phyloP scores from a whole-genome alignment of 2,329 filamentous ascomycete species.

The Sporothrix schenckii region DNA sequence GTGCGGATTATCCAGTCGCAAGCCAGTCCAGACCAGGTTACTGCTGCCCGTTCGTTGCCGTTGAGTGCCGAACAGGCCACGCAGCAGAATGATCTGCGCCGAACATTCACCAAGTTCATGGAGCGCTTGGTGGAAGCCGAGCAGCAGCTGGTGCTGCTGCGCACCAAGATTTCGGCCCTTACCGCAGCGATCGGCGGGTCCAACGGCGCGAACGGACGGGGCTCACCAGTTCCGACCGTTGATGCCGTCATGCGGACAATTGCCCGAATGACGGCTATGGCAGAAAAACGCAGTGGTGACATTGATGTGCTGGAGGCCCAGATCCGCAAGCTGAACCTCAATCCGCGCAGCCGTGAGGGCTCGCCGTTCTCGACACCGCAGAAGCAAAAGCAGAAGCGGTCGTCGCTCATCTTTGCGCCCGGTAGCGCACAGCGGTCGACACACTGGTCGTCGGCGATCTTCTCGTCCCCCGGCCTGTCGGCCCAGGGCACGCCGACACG shows the following conservation, averaged over 20 bases:
- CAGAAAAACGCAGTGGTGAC: conserved; percentile 86
- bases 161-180: conserved; percentile 70
- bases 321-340: conserved; percentile 71
- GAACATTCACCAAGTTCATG: conserved; percentile 73
- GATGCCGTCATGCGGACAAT: conserved; percentile 93
- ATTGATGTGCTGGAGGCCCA: conserved; percentile 88
- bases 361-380: conserved; percentile 50
- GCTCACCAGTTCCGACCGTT: conserved; percentile 70
- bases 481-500: conserved; percentile 53
- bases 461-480: conserved; percentile 41
- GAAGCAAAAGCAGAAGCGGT: conserved; percentile 43
- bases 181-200: conserved; percentile 55
- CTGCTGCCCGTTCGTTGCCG: conserved; percentile 68
- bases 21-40: conserved; percentile 67
- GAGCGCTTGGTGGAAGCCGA: conserved; percentile 77
- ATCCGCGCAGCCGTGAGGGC: conserved; percentile 47
- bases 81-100: conserved; percentile 81
- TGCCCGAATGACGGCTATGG: conserved; percentile 87
- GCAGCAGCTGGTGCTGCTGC: conserved; percentile 75
- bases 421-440: conserved; percentile 44
- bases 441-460: conserved; percentile 48
- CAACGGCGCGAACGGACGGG: conserved; percentile 50
- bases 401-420: conserved; percentile 43
- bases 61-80: conserved; percentile 82
- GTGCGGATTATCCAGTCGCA: conserved; percentile 72